phyloP scores from a whole-genome alignment of 768 basidiomycete species.

The Auriscalpium orientale region DNA sequence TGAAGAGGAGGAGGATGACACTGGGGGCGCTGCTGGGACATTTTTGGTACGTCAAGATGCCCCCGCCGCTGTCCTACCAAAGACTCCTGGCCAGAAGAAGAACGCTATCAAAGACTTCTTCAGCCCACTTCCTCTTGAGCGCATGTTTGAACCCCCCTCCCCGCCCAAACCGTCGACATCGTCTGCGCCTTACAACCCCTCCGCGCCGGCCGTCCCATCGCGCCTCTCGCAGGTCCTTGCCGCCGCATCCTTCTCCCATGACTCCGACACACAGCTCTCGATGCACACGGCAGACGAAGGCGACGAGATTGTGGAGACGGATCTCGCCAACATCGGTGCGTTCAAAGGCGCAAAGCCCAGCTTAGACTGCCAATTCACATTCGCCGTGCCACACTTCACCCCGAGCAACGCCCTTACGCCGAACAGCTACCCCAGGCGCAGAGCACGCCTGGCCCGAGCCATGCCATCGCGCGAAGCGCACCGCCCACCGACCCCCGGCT shows the following conservation, averaged over 20 bases:
- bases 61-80: conserved; percentile 49
- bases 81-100: conserved; percentile 60
- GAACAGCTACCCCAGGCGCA: conserved; percentile 38
- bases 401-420: conserved; percentile 19
- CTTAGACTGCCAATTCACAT: conserved; percentile 65
- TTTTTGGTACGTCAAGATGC: conserved; percentile 70
- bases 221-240: conserved; percentile 31
- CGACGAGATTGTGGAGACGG: conserved; percentile 43
- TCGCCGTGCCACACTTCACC: conserved; percentile 48
- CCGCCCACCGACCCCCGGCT: conserved; percentile 65
- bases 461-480: conserved; percentile 19
- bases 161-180: conserved; percentile 41
- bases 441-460: conserved; percentile 47
- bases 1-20: conserved; percentile 17
- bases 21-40: conserved; percentile 47
- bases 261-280: conserved; percentile 1
- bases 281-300: conserved; percentile 17
- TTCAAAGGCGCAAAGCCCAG: conserved; percentile 37
- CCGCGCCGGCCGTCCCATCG: conserved; percentile 23
- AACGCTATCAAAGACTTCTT: conserved; percentile 75
- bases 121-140: conserved; percentile 78
- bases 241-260: conserved; percentile 9
- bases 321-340: conserved; percentile 38
- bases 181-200: conserved; percentile 13
- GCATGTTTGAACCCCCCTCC: conserved; percentile 91